Base-by-base conservation (phyloP, 441 rosid genomes). In the Biscutella laevigata region DNA sequence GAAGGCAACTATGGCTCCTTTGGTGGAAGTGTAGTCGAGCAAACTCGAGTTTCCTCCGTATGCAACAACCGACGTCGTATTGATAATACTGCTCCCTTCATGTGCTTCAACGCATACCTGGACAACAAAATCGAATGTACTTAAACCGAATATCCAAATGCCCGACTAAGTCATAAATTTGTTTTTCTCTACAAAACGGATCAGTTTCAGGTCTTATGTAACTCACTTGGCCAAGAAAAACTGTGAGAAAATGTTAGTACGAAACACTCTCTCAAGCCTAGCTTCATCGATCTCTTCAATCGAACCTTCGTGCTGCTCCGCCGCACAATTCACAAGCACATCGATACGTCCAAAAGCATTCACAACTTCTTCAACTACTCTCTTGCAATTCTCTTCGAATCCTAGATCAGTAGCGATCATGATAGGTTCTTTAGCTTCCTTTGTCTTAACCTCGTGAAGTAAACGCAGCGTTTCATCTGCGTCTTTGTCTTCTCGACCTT, bases 1-100 rank as follows among this genome's bases (percentile, higher is more conserved):
- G 75, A 81, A 84, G 1, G 82, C 79, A 60, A 90, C 83, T 0
- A 81, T 75, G 3, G 82, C 95, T 6, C 95, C 95, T 76, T 90
- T 87, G 0, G 95, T 86, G 10, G 95, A 37, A 1, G 87, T 67
- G 72, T 90, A 87, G 33, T 87, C 95, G 0, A 84, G 80, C 25
- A 84, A 66, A 64, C 35, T 69, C 0, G 74, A 44, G 26, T 59
- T 57, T 17, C 97, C 95, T 49, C 51, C 57, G 71, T 84, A 89
- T 5, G 91, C 95, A 26, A 59, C 74, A 30, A 84, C 70, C 2
- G 94, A 86, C n/a, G 88, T 72, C 3, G 84, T 81, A 64, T 90
- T 84, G 65, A 90, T 86, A 37, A 86, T 81, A 8, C 75, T 35
- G 22, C 95, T 62, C 0, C 92, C 94, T 71, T 82, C 97, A 84